Base-by-base conservation (phyloP, 2,329 filamentous ascomycete species). In the Penicillium crustosum region DNA sequence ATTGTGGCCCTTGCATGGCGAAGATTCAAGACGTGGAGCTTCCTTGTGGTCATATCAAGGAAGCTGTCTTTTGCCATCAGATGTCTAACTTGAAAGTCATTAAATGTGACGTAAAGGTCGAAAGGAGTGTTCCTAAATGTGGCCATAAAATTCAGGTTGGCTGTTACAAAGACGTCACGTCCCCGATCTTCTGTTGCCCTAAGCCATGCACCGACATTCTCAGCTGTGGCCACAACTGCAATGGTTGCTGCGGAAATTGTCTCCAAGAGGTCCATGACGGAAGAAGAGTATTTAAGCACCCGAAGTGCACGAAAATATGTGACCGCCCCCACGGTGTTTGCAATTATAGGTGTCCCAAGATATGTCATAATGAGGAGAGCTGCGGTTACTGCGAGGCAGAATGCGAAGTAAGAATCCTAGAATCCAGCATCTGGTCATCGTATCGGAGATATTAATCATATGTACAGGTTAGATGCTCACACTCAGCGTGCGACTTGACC, bases 11-110 rank as follows among this genome's bases (percentile, higher is more conserved):
- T 57, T 60, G 49, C 31, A 15, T 61, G 41, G 8, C 17, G 2
- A 49, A 52, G 23, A 53, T 58, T 23, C 15, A 31, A 6, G 45
- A 62, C 13, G 49, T 58, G 1, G 6, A 29, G 49, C 58, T 62
- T 49, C 58, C 55, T 36, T 62, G 53, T 45, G 52, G 60, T 19
- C 45, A 62, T 57, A 19, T 58, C 8, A 56, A 54, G 8, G 23
- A 43, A 8, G 1, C 2, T 0, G 1, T 62, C 48, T 36, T 17
- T 19, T 62, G 55, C 36, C 41, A 60, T 17, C 45, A 60, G 44
- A 38, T 52, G 31, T 6, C 0, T 0, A 42, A 52, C 21, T 10
- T 62, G 35, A 7, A 19, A 5, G 0, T 8, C 12, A 25, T 62
- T 3, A 56, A 57, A n/a, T 62, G 52, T 7, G 29, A 56, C 1